Evolutionary conservation across 352 stramenopile genomes (phyloP).

Genomic region (Phytophthora crassamura): DNA sequence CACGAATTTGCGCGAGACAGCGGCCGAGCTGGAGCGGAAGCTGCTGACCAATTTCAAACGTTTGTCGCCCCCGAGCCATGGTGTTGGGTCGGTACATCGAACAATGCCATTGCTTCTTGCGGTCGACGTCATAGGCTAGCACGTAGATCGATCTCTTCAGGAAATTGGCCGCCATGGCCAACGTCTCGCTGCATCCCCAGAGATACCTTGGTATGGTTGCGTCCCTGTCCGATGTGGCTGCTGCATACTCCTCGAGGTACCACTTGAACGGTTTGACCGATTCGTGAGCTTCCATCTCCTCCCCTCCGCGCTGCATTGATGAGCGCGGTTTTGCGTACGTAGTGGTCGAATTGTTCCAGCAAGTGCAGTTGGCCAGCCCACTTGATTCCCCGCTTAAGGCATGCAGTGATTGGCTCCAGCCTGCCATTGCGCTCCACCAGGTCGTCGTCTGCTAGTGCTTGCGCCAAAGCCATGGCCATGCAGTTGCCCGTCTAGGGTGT

Average conservation of each 20-base stretch:
- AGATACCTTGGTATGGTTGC: not conserved
- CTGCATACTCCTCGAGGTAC: slow-evolving; percentile 9
- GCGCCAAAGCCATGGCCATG: slow-evolving; percentile 15
- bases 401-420: not conserved
- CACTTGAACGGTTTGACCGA: slow-evolving; percentile 16
- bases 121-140: not conserved
- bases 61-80: too few relatives aligned
- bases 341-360: slow-evolving; percentile 6
- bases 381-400: slow-evolving; percentile 1
- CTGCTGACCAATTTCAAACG: too few relatives aligned
- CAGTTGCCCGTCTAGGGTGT: not conserved
- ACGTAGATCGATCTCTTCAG: not conserved
- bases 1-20: too few relatives aligned
- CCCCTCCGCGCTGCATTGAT: not conserved
- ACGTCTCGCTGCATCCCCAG: not conserved
- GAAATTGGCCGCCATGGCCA: slow-evolving; percentile 1
- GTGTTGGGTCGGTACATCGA: not conserved
- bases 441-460: slow-evolving; percentile 1
- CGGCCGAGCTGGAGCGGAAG: too few relatives aligned
- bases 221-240: not conserved
- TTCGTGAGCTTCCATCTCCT: not conserved
- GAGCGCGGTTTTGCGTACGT: not conserved
- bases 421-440: not conserved
- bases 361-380: not conserved
- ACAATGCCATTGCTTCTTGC: not conserved